These are phyloP conservation scores for Aristolochia californica DNA, from an alignment of 164 flowering plant genomes.

Conservation along the genomic window DNA sequence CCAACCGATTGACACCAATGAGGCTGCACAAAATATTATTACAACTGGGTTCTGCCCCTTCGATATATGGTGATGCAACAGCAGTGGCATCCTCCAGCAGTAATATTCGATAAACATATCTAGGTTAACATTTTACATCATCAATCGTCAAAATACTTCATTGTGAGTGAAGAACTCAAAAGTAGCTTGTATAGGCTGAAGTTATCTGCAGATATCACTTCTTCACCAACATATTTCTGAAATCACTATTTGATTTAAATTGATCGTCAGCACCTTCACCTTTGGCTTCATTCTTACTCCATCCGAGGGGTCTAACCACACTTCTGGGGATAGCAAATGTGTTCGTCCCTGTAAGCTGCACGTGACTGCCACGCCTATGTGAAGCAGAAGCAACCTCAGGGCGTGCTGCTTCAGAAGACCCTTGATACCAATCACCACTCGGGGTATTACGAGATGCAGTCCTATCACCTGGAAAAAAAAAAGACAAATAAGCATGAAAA, in stretches of 20 bases:
- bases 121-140: too few species aligned
- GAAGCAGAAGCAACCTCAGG: conserved; percentile 7
- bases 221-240: conserved; percentile 64
- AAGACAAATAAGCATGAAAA: neutral
- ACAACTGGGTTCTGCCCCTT: too few species aligned
- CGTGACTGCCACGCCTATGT: conserved; percentile 16
- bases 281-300: conserved; percentile 20
- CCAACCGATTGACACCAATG: too few species aligned
- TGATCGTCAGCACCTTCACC: conserved; percentile 29
- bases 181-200: too few species aligned
- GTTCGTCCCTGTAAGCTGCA: conserved; percentile 54
- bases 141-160: neutral
- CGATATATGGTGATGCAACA: neutral
- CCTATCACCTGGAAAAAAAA: conserved; percentile 7
- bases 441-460: conserved; percentile 9
- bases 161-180: too few species aligned
- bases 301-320: conserved; percentile 40
- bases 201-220: conserved; percentile 3
- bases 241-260: conserved; percentile 81
- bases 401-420: conserved; percentile 7
- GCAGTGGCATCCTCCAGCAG: neutral
- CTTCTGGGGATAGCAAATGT: conserved; percentile 71
- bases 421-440: neutral
- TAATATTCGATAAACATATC: neutral
- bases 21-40: too few species aligned